Percentiles rank a stretch among this genome's conserved stretches.
phyloP scores from a whole-genome alignment of 352 stramenopile genomes.

The Pythium monospermum region DNA sequence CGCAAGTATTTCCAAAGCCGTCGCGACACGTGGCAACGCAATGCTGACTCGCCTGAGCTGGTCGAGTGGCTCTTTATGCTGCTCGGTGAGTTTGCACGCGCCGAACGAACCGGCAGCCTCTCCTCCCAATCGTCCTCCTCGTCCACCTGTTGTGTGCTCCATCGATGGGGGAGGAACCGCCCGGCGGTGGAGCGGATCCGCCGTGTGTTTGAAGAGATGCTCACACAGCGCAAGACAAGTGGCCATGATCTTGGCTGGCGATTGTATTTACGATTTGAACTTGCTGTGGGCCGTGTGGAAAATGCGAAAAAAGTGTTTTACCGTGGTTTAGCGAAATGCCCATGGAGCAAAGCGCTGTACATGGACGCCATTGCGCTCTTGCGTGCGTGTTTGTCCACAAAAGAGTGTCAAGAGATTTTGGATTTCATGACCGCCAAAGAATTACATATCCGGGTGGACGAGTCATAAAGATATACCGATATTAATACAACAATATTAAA shows the following conservation, averaged over 20 bases:
- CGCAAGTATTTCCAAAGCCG: constrained; percentile 51
- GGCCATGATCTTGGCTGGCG: constrained; percentile 59
- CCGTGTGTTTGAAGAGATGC: constrained; percentile 61
- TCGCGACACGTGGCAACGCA: constrained; percentile 36
- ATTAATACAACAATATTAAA: constrained; percentile 19
- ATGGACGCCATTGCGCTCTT: constrained; percentile 57
- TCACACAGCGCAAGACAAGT: constrained; percentile 40
- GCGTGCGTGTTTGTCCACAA: constrained; percentile 53
- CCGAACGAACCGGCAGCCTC: constrained; percentile 31
- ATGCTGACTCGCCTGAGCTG: constrained; percentile 58
- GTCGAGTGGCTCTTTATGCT: constrained; percentile 75
- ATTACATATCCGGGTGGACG: constrained; percentile 54
- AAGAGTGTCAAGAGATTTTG: constrained; percentile 58
- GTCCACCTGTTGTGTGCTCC: constrained; percentile 53
- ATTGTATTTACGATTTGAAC: constrained; percentile 74
- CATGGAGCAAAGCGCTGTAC: constrained; percentile 79
- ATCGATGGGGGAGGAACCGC: constrained; percentile 58
- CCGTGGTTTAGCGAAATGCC: constrained; percentile 55
- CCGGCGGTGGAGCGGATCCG: constrained; percentile 52
- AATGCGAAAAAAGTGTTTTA: constrained; percentile 70
- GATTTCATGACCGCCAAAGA: constrained; percentile 72
- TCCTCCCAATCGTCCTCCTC: not conserved
- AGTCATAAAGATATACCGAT: no score
- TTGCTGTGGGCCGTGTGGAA: constrained; percentile 64
- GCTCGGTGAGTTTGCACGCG: constrained; percentile 53